A percentile compares a stretch with the other conserved stretches of the same genome.
These are phyloP conservation scores for Fonsecaea monophora DNA, from an alignment of 2,329 filamentous ascomycete species.

Conservation along the genomic window DNA sequence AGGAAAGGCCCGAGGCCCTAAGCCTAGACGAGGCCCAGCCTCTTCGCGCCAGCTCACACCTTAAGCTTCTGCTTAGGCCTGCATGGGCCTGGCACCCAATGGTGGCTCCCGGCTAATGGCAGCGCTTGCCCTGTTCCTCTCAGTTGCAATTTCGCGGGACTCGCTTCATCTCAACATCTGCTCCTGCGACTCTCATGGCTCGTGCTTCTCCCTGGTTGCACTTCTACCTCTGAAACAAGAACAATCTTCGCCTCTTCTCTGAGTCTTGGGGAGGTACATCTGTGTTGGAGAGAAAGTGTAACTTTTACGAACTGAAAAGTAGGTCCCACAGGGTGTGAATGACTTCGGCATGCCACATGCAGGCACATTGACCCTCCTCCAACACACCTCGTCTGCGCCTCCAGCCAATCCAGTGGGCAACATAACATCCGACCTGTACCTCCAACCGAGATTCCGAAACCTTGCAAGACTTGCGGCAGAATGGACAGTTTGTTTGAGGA, in stretches of 20 bases:
- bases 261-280: neutral
- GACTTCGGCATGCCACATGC: neutral
- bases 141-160: conserved; percentile 31
- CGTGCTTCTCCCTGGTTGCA: neutral
- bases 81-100: neutral
- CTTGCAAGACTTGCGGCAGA: conserved; percentile 10
- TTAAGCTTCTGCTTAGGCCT: neutral
- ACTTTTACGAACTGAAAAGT: neutral
- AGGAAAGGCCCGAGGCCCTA: conserved; percentile 14
- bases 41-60: conserved; percentile 9
- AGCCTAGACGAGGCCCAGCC: conserved; percentile 12
- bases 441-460: conserved; percentile 22
- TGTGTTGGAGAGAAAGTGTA: neutral
- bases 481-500: conserved; percentile 22
- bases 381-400: neutral
- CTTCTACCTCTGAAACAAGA: conserved; percentile 27
- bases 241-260: conserved; percentile 4
- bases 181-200: conserved; percentile 16
- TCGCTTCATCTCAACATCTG: conserved; percentile 26
- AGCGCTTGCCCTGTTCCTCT: conserved; percentile 34
- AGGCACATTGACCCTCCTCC: neutral
- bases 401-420: neutral
- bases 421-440: neutral
- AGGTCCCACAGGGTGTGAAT: neutral
- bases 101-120: conserved; percentile 9